A percentile compares a stretch with the other conserved stretches of the same genome.
These are phyloP conservation scores for Hypoxylon sp. DNA, from an alignment of 2,329 filamentous ascomycete genomes.

Conservation along the genomic window DNA sequence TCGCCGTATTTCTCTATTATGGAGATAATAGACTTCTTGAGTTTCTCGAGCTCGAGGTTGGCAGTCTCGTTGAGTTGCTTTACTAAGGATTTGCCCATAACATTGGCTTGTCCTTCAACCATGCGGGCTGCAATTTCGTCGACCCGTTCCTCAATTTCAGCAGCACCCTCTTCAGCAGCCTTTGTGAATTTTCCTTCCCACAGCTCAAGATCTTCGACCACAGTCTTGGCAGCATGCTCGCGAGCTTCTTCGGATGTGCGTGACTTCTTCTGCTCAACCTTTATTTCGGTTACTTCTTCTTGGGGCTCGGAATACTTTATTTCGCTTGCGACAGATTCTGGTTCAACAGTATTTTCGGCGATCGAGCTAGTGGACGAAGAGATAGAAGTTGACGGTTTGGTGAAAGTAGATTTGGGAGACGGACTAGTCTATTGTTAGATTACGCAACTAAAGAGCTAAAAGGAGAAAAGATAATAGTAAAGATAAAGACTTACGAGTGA, in stretches of 20 bases:
- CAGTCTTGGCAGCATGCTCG: slow-evolving; percentile 74
- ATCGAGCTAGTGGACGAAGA: slow-evolving; percentile 50
- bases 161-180: slow-evolving; percentile 84
- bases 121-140: slow-evolving; percentile 70
- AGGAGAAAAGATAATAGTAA: neutral
- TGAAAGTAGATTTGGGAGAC: slow-evolving; percentile 57
- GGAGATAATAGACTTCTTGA: slow-evolving; percentile 78
- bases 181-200: slow-evolving; percentile 93
- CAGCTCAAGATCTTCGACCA: slow-evolving; percentile 81
- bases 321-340: slow-evolving; percentile 41
- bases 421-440: slow-evolving; percentile 46
- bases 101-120: slow-evolving; percentile 75
- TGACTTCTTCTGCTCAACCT: slow-evolving; percentile 52
- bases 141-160: slow-evolving; percentile 79
- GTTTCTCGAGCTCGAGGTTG: slow-evolving; percentile 72
- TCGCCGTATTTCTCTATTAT: slow-evolving; percentile 71
- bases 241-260: slow-evolving; percentile 68
- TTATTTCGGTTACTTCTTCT: slow-evolving; percentile 43
- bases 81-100: slow-evolving; percentile 76
- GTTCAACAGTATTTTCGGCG: slow-evolving; percentile 45
- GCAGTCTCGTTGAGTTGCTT: slow-evolving; percentile 77
- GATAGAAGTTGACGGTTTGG: slow-evolving; percentile 54
- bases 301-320: slow-evolving; percentile 46
- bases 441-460: neutral
- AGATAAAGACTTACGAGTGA: slow-evolving; percentile 51